Evolutionary conservation across 768 basidiomycete species (phyloP).

Genomic region (Rhodotorula graminis): DNA sequence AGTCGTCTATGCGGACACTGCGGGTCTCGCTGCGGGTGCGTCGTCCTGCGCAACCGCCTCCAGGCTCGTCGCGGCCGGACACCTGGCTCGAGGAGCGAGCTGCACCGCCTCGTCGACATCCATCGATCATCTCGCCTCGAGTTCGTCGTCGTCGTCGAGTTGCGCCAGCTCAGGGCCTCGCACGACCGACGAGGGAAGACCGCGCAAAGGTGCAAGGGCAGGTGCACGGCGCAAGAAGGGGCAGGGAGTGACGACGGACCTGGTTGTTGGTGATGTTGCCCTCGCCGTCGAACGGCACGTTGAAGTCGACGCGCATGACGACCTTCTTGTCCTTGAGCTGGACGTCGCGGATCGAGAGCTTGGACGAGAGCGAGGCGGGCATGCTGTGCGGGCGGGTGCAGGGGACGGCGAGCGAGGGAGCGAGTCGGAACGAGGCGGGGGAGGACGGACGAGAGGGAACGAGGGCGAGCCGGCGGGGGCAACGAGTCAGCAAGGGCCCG

Average conservation of each 20-base stretch:
- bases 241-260: slow-evolving; percentile 52
- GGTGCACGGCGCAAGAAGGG: too few relatives aligned
- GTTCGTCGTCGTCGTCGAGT: neutral
- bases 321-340: slow-evolving; percentile 81
- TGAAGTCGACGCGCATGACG: slow-evolving; percentile 89
- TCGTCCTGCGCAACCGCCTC: too few relatives aligned
- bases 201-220: too few relatives aligned
- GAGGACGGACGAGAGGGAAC: neutral
- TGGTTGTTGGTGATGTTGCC: slow-evolving; percentile 94
- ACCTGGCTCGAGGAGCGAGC: neutral
- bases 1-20: neutral
- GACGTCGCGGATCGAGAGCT: slow-evolving; percentile 86
- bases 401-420: too few relatives aligned
- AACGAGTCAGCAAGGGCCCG: neutral
- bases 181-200: neutral
- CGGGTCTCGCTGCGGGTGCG: too few relatives aligned
- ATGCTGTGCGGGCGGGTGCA: neutral
- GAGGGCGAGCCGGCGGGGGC: too few relatives aligned
- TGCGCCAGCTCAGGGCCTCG: neutral
- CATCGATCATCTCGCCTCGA: slow-evolving; percentile 9
- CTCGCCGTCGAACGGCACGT: slow-evolving; percentile 79
- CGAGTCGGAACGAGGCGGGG: too few relatives aligned
- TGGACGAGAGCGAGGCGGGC: slow-evolving; percentile 45
- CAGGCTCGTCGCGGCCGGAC: too few relatives aligned
- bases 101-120: neutral